Evolutionary conservation across 768 basidiomycete species (phyloP).

Genomic region (Tricholoma bakamatsutake): DNA sequence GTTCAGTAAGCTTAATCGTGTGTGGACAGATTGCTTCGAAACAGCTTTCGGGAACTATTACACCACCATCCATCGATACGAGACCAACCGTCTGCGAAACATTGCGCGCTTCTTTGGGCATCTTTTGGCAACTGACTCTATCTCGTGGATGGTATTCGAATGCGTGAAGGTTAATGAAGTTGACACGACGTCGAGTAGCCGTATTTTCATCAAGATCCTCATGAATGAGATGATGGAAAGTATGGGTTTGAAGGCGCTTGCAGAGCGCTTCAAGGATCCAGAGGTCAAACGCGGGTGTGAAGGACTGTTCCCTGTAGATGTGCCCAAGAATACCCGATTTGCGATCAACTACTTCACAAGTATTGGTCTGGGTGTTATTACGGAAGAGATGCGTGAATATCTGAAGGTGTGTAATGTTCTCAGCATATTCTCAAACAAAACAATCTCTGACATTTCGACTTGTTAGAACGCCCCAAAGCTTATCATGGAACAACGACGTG

Average conservation of each 20-base stretch:
- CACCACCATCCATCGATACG: slow-evolving; percentile 95
- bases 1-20: slow-evolving; percentile 91
- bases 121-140: slow-evolving; percentile 75
- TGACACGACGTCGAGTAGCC: slow-evolving; percentile 90
- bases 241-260: slow-evolving; percentile 84
- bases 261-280: slow-evolving; percentile 85
- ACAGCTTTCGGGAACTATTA: slow-evolving; percentile 86
- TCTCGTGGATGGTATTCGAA: slow-evolving; percentile 85
- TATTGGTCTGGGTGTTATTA: slow-evolving; percentile 83
- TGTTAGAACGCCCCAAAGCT: slow-evolving; percentile 82
- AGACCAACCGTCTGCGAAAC: slow-evolving; percentile 96
- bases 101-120: slow-evolving; percentile 97
- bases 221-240: slow-evolving; percentile 93
- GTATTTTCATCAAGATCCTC: slow-evolving; percentile 97
- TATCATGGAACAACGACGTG: slow-evolving; percentile 92
- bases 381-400: slow-evolving; percentile 96
- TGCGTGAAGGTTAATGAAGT: slow-evolving; percentile 94
- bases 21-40: slow-evolving; percentile 91
- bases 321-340: slow-evolving; percentile 94
- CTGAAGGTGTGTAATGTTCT: slow-evolving; percentile 58
- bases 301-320: slow-evolving; percentile 93
- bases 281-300: slow-evolving; percentile 68
- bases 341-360: slow-evolving; percentile 98
- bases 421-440: neutral
- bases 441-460: slow-evolving; percentile 5